Conservation (phyloP, 768 basidiomycete genomes). For the Pulveroboletus sp. region DNA sequence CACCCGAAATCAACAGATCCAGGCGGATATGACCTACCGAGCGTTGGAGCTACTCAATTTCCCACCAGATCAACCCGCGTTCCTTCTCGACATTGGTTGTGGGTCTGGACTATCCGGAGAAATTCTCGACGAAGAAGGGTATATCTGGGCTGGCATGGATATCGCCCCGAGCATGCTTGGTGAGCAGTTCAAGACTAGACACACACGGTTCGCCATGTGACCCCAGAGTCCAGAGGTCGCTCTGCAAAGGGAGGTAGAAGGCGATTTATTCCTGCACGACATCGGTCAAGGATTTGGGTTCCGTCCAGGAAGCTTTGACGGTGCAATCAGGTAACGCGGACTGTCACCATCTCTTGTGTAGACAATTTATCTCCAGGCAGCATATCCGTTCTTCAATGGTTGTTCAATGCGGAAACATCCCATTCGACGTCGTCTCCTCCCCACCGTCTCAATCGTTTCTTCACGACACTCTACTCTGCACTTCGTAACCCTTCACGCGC, state of each 20-base stretch:
- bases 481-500: conserved; percentile 84
- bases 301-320: conserved; percentile 95
- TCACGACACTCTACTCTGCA: conserved; percentile 86
- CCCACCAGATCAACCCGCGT: conserved; percentile 75
- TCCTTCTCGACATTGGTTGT: conserved; percentile 93
- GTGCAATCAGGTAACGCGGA: conserved; percentile 79
- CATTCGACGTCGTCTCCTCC: conserved; percentile 87
- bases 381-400: conserved; percentile 98
- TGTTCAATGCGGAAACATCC: conserved; percentile 93
- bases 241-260: conserved; percentile 91
- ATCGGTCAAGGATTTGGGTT: conserved; percentile 99
- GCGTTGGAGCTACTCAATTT: conserved; percentile 89
- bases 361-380: conserved; percentile 40
- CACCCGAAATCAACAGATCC: conserved; percentile 94
- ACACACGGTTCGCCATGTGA: not conserved
- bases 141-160: conserved; percentile 92
- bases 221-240: conserved; percentile 73
- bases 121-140: conserved; percentile 92
- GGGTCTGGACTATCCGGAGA: conserved; percentile 97
- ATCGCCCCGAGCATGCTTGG: conserved; percentile 97
- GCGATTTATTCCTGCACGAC: conserved; percentile 94
- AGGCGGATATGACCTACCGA: conserved; percentile 96
- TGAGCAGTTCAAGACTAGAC: conserved; percentile 33
- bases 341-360: not conserved
- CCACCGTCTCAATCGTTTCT: conserved; percentile 83